Percentiles rank a stretch among this genome's conserved stretches.
Evolutionary conservation across 306 rosid species (phyloP).

Genomic region (Quercus variabilis): DNA sequence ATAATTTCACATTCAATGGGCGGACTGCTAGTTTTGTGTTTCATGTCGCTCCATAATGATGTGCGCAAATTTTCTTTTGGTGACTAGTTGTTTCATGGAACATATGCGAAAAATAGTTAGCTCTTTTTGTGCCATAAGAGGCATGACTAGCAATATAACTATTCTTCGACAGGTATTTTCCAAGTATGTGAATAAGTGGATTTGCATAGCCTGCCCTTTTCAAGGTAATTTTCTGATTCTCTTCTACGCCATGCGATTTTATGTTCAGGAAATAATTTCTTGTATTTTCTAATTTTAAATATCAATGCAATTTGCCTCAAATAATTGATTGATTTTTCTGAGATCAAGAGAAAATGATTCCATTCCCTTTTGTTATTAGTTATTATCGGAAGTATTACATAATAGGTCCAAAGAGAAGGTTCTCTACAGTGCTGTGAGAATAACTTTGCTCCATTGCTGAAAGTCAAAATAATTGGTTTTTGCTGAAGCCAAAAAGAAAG

Average conservation of each 20-base stretch:
- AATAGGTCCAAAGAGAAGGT: neutral
- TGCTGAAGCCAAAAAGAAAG: neutral
- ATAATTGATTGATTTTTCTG: neutral
- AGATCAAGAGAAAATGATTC: neutral
- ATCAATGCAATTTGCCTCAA: neutral
- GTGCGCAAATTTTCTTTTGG: conserved; percentile 41
- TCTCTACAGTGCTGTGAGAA: neutral
- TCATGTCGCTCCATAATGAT: conserved; percentile 70
- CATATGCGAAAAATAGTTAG: conserved; percentile 13
- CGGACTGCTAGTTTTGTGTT: conserved; percentile 69
- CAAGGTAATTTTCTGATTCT: conserved; percentile 49
- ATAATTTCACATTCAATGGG: conserved; percentile 94
- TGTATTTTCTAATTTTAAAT: neutral
- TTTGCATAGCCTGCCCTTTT: conserved; percentile 86
- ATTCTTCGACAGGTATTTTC: conserved; percentile 62
- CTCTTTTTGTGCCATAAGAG: neutral
- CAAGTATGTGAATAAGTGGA: conserved; percentile 89
- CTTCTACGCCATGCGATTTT: neutral
- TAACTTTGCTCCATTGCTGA: neutral
- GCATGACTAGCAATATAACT: conserved; percentile 23
- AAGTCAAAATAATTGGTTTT: neutral
- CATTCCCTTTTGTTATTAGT: neutral
- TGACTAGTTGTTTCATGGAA: conserved; percentile 24
- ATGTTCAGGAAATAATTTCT: neutral
- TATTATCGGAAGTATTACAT: neutral